Evolutionary conservation across 352 stramenopile species (phyloP), one percentile per base, ranked within the genome.

Genomic region (Thraustotheca clavata): DNA sequence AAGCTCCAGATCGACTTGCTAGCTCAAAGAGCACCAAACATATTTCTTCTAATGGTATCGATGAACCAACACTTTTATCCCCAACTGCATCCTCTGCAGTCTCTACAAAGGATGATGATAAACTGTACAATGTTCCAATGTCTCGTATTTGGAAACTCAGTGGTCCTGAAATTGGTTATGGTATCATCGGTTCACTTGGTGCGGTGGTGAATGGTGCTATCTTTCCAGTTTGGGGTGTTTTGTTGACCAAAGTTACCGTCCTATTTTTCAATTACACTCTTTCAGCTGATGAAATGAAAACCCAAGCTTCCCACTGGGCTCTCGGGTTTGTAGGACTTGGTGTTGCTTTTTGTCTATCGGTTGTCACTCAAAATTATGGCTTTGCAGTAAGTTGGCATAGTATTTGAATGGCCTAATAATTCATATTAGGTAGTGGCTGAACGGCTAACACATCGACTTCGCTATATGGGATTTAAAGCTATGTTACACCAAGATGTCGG

Each of bases 401-500:
- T n/a, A n/a, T n/a, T n/a, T n/a, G n/a, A n/a, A n/a, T n/a, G n/a
- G n/a, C n/a, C n/a, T n/a, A n/a, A n/a, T n/a, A n/a, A n/a, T n/a
- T n/a, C n/a, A n/a, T n/a, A n/a, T n/a, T n/a, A n/a, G n/a, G 34
- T 77, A 8, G 70, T 74, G 1, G 69, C 68, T 0, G 66, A 79
- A 46, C 62, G 69, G 12, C 69, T 87, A 27, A 77, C 79, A 3
- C 38, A 40, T 20, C 69, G 75, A 3, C 40, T 86, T 2, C 70
- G 76, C 0, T 46, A 67, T 0, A 0, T 22, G 1, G 66, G 73
- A 5, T 86, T 77, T 49, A 50, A 38, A 24, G 66, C 74, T 9
- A 86, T 88, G 65, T 60, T 91, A 2, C 60, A 60, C 20, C 80
- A 89, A 67, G 76, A 92, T 41, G 52, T 88, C 20, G 79, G 69